phyloP scores from a whole-genome alignment of 805 yeast species.

The Myxozyma kluyveri region DNA sequence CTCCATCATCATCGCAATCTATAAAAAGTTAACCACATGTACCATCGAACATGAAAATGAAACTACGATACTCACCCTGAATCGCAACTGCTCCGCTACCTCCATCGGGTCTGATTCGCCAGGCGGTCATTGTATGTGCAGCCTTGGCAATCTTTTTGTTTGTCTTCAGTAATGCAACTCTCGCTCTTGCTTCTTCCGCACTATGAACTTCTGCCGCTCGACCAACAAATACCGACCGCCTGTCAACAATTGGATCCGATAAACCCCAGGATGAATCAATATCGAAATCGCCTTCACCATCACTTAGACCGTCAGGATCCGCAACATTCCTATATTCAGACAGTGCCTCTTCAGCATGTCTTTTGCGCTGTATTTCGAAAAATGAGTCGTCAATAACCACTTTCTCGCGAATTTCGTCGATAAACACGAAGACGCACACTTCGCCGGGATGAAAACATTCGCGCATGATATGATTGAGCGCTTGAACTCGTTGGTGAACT shows the following conservation, averaged over 20 bases:
- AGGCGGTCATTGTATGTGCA: constrained; percentile 80
- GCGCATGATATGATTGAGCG: constrained; percentile 46
- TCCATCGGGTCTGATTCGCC: constrained; percentile 60
- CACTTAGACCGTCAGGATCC: neutral
- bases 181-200: constrained; percentile 63
- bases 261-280: constrained; percentile 55
- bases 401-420: constrained; percentile 49
- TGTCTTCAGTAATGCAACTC: constrained; percentile 49
- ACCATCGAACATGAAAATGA: neutral
- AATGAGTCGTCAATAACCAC: constrained; percentile 38
- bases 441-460: constrained; percentile 55
- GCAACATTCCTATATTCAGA: neutral
- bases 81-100: constrained; percentile 48
- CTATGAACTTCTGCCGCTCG: constrained; percentile 62
- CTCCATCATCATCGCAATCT: constrained; percentile 97
- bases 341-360: constrained; percentile 25
- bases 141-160: constrained; percentile 62
- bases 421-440: constrained; percentile 77
- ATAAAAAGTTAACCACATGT: neutral
- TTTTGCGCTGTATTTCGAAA: constrained; percentile 21
- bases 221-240: constrained; percentile 83
- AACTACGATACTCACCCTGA: constrained; percentile 42
- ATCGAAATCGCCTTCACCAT: constrained; percentile 34
- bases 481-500: neutral
- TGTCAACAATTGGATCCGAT: constrained; percentile 74